Evolutionary conservation across 768 basidiomycete genomes (phyloP).

Genomic region (Russula emetica): DNA sequence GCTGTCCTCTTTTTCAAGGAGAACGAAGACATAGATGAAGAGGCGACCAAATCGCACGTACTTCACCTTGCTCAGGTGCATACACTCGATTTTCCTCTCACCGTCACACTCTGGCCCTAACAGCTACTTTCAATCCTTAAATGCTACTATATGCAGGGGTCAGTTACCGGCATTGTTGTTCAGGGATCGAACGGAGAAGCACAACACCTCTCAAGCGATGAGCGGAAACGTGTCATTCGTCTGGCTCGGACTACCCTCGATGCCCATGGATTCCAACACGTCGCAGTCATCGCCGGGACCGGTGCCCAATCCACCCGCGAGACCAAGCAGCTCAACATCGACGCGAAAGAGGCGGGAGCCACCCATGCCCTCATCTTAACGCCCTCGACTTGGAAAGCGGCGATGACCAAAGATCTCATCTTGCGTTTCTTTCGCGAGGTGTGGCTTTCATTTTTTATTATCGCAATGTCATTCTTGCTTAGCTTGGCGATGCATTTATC

Average conservation of each 20-base stretch:
- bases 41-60: conserved; percentile 63
- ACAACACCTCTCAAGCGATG: conserved; percentile 68
- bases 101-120: conserved; percentile 14
- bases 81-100: conserved; percentile 9
- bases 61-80: conserved; percentile 65
- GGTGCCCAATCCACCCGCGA: conserved; percentile 78
- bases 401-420: conserved; percentile 60
- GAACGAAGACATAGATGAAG: conserved; percentile 66
- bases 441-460: conserved; percentile 21
- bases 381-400: conserved; percentile 63
- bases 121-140: background rate
- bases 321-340: conserved; percentile 61
- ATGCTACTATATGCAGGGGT: conserved; percentile 45
- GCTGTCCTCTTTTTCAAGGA: conserved; percentile 70
- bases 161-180: conserved; percentile 68
- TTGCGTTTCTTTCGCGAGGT: conserved; percentile 64
- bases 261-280: conserved; percentile 60
- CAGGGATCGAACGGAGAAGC: conserved; percentile 77
- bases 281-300: conserved; percentile 76
- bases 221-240: conserved; percentile 58
- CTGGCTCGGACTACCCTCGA: conserved; percentile 70
- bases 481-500: background rate
- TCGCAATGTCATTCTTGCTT: conserved; percentile 8
- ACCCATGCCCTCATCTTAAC: conserved; percentile 72
- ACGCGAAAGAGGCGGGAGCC: conserved; percentile 81